phyloP scores from a whole-genome alignment of 2,329 filamentous ascomycete species.

The Zopfia rhizophila region DNA sequence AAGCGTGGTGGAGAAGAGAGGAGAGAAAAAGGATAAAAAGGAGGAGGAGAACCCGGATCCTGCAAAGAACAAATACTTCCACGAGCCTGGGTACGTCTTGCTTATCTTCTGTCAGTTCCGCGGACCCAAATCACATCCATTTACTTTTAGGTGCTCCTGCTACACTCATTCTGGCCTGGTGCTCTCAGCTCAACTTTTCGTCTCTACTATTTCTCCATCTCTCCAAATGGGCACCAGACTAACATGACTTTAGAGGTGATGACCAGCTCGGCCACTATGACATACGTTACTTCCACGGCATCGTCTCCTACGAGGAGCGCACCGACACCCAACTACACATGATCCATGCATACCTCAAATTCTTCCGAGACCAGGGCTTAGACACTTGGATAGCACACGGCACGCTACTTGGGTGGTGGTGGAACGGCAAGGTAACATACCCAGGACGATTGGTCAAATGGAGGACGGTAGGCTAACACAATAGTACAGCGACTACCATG shows the following conservation, averaged over 20 bases:
- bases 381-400: constrained; percentile 91
- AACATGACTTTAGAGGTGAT: constrained; percentile 45
- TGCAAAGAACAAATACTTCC: constrained; percentile 49
- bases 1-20: constrained; percentile 4
- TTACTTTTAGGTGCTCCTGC: no score
- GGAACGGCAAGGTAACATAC: constrained; percentile 72
- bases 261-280: constrained; percentile 78
- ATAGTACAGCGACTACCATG: constrained; percentile 74
- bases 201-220: background rate
- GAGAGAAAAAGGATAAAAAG: constrained; percentile 7
- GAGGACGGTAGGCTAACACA: constrained; percentile 38
- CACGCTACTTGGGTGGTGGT: constrained; percentile 88
- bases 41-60: constrained; percentile 20
- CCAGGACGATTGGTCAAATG: constrained; percentile 9
- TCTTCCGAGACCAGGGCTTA: constrained; percentile 70
- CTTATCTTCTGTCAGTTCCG: no score
- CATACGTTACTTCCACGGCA: constrained; percentile 72
- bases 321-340: constrained; percentile 74
- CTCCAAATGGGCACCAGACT: no score
- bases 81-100: constrained; percentile 52
- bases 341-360: constrained; percentile 77
- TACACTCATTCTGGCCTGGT: background rate
- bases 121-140: no score
- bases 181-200: background rate
- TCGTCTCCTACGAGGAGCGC: constrained; percentile 73